Evolutionary conservation across 306 rosid species (phyloP).

Genomic region (Pyrus bretschneideri): DNA sequence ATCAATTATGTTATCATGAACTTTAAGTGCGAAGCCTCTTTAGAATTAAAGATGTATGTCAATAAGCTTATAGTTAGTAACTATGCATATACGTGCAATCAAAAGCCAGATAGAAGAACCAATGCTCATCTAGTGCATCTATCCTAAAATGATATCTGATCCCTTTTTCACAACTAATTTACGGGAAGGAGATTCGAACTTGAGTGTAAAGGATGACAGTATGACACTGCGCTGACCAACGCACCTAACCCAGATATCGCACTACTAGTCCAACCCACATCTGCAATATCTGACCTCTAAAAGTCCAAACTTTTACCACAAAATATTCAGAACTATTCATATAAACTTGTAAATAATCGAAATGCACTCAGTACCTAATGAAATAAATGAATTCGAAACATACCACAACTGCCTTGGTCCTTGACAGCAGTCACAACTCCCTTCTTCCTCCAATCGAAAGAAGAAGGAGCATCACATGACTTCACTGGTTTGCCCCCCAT

Average conservation of each 20-base stretch:
- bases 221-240: too few species aligned
- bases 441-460: conserved; percentile 73
- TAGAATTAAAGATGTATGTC: not conserved
- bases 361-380: not conserved
- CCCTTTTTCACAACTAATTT: not conserved
- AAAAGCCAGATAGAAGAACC: not conserved
- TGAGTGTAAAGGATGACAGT: too few species aligned
- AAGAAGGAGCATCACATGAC: conserved; percentile 47
- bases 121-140: not conserved
- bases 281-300: not conserved
- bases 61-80: not conserved
- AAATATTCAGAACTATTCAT: not conserved
- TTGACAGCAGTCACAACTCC: conserved; percentile 61
- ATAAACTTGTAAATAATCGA: not conserved
- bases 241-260: too few species aligned
- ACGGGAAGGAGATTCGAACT: not conserved
- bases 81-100: not conserved
- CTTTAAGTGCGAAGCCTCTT: not conserved
- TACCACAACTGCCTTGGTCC: conserved; percentile 62
- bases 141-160: not conserved
- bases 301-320: not conserved
- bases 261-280: too few species aligned
- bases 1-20: not conserved
- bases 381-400: conserved; percentile 8
- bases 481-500: conserved; percentile 14